A percentile compares a stretch with the other conserved stretches of the same genome.
Conservation (phyloP, 2,329 filamentous ascomycete genomes). For the Paecilomyces niveus region DNA sequence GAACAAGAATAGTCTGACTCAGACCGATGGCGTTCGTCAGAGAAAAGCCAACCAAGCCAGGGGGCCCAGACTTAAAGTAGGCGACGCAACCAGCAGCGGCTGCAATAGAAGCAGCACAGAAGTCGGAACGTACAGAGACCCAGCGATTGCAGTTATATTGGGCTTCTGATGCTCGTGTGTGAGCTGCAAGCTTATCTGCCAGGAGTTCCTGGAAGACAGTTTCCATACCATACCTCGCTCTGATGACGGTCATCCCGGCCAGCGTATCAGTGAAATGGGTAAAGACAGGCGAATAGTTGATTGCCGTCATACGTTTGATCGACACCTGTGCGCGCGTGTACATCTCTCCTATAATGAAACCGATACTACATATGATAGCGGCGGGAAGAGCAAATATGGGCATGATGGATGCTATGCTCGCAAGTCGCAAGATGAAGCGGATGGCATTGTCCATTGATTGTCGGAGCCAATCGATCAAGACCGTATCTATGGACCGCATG, state of each 20-base stretch:
- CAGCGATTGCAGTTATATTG: constrained; percentile 53
- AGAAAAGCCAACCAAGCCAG: constrained; percentile 51
- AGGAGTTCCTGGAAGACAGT: constrained; percentile 43
- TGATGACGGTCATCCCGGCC: constrained; percentile 46
- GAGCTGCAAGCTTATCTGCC: constrained; percentile 44
- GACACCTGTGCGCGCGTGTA: constrained; percentile 46
- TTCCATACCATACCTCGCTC: constrained; percentile 44
- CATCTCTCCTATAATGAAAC: constrained; percentile 43
- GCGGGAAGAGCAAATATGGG: constrained; percentile 46
- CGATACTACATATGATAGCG: constrained; percentile 39
- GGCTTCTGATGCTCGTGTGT: constrained; percentile 43
- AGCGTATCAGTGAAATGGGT: constrained; percentile 51
- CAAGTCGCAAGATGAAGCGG: constrained; percentile 41
- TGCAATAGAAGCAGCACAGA: constrained; percentile 48
- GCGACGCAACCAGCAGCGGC: constrained; percentile 48
- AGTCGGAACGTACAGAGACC: constrained; percentile 50
- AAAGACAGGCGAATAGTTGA: constrained; percentile 49
- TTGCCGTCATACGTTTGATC: constrained; percentile 41
- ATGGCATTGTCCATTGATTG: constrained; percentile 33
- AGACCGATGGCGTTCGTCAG: constrained; percentile 50
- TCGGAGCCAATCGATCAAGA: constrained; percentile 37
- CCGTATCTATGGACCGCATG: constrained; percentile 49
- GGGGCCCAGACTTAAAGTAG: constrained; percentile 41
- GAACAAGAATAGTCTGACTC: constrained; percentile 44
- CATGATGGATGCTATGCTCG: constrained; percentile 45